These are phyloP conservation scores for Fusarium sp. DNA, from an alignment of 2,329 filamentous ascomycete species.

Conservation along the genomic window DNA sequence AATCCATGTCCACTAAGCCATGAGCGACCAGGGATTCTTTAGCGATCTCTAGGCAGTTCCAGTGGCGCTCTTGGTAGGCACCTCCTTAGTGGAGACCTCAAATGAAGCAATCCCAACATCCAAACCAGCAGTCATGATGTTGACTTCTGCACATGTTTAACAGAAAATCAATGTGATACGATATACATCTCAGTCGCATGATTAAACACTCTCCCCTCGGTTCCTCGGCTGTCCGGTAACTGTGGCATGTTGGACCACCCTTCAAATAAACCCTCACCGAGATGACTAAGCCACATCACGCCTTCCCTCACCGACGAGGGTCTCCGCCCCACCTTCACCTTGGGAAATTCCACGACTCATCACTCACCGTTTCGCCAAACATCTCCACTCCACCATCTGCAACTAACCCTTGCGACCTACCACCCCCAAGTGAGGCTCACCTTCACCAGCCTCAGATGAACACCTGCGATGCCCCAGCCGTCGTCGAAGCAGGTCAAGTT, in stretches of 20 bases:
- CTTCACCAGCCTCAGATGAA: background rate
- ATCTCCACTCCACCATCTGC: constrained; percentile 22
- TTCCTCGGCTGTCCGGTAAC: background rate
- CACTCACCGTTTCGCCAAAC: constrained; percentile 1
- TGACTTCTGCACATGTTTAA: background rate
- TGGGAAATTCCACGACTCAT: constrained; percentile 23
- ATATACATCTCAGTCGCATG: background rate
- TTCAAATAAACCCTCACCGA: constrained; percentile 6
- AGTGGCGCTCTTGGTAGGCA: background rate
- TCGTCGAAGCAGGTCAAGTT: constrained; percentile 62
- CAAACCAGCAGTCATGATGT: background rate
- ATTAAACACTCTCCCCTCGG: background rate
- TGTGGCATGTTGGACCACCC: background rate
- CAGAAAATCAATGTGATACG: background rate
- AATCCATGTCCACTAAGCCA: background rate
- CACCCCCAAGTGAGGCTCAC: background rate
- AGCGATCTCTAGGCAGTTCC: background rate
- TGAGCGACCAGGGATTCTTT: background rate
- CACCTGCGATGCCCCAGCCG: constrained; percentile 29
- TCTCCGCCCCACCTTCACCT: constrained; percentile 27
- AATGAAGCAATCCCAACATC: background rate
- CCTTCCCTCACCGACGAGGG: constrained; percentile 24
- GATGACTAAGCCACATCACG: constrained; percentile 31
- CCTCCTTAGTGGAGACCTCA: background rate
- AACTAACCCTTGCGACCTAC: background rate